These are phyloP conservation scores for Calonectria hongkongensis DNA, from an alignment of 2,329 filamentous ascomycete species.

Conservation along the genomic window DNA sequence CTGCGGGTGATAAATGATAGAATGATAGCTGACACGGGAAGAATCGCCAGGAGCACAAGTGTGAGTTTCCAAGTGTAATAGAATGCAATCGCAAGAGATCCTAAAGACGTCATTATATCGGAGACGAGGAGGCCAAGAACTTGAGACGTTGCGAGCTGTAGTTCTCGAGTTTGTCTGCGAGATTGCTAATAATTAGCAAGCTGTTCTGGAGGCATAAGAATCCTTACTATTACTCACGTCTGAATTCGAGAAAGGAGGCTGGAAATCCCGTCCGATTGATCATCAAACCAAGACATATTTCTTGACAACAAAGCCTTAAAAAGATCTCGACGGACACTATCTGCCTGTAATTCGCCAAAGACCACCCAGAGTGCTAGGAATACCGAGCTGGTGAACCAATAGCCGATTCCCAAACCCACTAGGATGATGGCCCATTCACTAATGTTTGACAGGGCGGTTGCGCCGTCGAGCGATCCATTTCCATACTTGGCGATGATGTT, in stretches of 20 bases:
- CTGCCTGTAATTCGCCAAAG: constrained; percentile 89
- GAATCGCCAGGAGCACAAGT: constrained; percentile 82
- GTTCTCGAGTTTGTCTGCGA: constrained; percentile 85
- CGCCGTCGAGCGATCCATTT: constrained; percentile 67
- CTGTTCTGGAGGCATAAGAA: neutral
- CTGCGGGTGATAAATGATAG: constrained; percentile 76
- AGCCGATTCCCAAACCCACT: constrained; percentile 76
- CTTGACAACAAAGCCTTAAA: constrained; percentile 83
- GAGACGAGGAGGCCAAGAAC: constrained; percentile 83
- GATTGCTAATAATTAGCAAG: neutral
- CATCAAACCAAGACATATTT: constrained; percentile 89
- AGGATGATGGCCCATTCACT: constrained; percentile 78
- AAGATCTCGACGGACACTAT: constrained; percentile 76
- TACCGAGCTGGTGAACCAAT: constrained; percentile 79
- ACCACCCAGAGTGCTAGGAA: constrained; percentile 83
- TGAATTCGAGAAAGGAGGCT: constrained; percentile 84
- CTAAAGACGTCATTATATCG: constrained; percentile 77
- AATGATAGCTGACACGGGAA: constrained; percentile 79
- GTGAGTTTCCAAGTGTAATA: constrained; percentile 90
- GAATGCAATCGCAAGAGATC: constrained; percentile 83
- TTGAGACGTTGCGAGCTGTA: constrained; percentile 87
- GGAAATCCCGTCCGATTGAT: constrained; percentile 80
- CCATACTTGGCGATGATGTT: constrained; percentile 81
- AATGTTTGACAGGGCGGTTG: constrained; percentile 73
- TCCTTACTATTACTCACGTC: constrained; percentile 71